phyloP scores from a whole-genome alignment of 352 stramenopile species.

The Globisporangium cylindrosporum region DNA sequence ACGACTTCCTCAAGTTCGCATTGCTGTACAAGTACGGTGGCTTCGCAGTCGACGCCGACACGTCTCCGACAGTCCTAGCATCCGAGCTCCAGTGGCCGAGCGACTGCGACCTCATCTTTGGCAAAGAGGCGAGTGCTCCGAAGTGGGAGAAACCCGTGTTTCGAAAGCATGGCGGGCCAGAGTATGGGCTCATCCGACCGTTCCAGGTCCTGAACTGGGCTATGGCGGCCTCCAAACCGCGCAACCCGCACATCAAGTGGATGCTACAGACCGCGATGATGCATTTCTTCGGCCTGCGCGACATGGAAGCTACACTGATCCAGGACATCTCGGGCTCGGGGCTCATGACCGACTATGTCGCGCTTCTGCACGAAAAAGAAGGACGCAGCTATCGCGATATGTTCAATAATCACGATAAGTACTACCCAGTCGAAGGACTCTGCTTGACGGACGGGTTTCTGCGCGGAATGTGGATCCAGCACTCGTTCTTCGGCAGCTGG shows the following conservation, averaged over 20 bases:
- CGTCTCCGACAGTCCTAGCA: slow-evolving; percentile 2
- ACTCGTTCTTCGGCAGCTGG: slow-evolving; percentile 8
- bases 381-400: slow-evolving; percentile 5
- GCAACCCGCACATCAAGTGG: slow-evolving; percentile 18
- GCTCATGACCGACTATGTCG: slow-evolving; percentile 23
- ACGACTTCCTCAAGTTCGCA: slow-evolving; percentile 22
- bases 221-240: slow-evolving; percentile 11
- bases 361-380: slow-evolving; percentile 17
- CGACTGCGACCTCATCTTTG: slow-evolving; percentile 17
- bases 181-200: slow-evolving; percentile 13
- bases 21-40: slow-evolving; percentile 22
- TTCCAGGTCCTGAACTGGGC: slow-evolving; percentile 26
- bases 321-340: slow-evolving; percentile 21
- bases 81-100: slow-evolving; percentile 2
- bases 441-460: slow-evolving; percentile 8
- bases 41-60: slow-evolving; percentile 18
- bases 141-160: slow-evolving; percentile 7
- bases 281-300: slow-evolving; percentile 16
- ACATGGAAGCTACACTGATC: slow-evolving; percentile 13
- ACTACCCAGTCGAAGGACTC: slow-evolving; percentile 9
- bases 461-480: slow-evolving; percentile 5
- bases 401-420: not conserved
- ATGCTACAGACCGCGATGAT: slow-evolving; percentile 9
- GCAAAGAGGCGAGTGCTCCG: slow-evolving; percentile 10
- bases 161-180: not conserved